Conservation (phyloP, 371 early-diverging fungal species). For the Gilbertella persicaria region DNA sequence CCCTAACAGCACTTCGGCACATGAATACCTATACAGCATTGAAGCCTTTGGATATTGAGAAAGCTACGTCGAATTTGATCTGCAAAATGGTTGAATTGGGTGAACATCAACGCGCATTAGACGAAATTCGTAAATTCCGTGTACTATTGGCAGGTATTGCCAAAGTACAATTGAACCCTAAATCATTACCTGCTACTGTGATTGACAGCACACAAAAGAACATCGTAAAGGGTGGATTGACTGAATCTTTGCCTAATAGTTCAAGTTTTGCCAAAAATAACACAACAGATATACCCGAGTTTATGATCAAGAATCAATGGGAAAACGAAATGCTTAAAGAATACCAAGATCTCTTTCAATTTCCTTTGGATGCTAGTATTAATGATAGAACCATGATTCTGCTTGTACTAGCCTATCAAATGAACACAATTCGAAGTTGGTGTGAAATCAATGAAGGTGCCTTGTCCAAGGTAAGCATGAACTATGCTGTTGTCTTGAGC, state of each 20-base stretch:
- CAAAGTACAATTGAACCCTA: constrained; percentile 11
- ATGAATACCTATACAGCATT: constrained; percentile 36
- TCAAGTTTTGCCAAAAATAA: neutral
- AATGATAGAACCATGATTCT: constrained; percentile 38
- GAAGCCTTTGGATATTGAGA: constrained; percentile 46
- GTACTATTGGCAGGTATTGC: constrained; percentile 22
- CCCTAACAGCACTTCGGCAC: constrained; percentile 34
- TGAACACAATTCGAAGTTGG: constrained; percentile 43
- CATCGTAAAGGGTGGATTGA: neutral
- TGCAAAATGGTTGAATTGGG: constrained; percentile 47
- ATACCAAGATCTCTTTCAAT: constrained; percentile 34
- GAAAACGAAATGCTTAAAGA: constrained; percentile 31
- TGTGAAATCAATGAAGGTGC: constrained; percentile 32
- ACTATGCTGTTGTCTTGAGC: neutral
- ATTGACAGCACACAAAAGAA: neutral
- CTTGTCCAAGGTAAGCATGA: constrained; percentile 30
- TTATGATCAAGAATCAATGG: constrained; percentile 11
- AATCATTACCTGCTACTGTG: neutral
- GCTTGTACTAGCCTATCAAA: constrained; percentile 41
- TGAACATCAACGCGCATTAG: constrained; percentile 41
- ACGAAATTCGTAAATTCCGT: constrained; percentile 37
- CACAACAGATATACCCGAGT: constrained; percentile 8
- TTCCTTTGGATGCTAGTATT: constrained; percentile 32
- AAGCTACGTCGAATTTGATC: constrained; percentile 44
- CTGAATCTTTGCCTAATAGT: neutral